A percentile compares a stretch with the other conserved stretches of the same genome.
Conservation (phyloP, 805 yeast genomes). For the Wickerhamiella hasegawae region DNA sequence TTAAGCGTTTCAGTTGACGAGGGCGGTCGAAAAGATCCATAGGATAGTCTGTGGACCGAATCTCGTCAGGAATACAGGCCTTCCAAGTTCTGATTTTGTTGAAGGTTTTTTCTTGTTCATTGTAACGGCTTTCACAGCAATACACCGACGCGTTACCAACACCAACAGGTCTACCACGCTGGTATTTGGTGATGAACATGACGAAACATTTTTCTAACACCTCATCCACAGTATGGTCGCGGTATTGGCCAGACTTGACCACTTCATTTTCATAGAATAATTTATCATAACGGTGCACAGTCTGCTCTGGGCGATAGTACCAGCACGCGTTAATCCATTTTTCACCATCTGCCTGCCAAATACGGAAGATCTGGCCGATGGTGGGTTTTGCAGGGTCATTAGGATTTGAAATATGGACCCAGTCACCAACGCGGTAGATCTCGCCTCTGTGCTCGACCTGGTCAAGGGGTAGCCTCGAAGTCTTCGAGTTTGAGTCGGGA, state of each 20-base stretch:
- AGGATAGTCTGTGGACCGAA: slow-evolving; percentile 43
- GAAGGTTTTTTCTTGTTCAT: slow-evolving; percentile 77
- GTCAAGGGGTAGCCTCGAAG: slow-evolving; percentile 64
- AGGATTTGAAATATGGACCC: slow-evolving; percentile 79
- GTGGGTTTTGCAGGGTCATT: slow-evolving; percentile 84
- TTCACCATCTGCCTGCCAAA: slow-evolving; percentile 75
- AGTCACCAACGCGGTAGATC: slow-evolving; percentile 75
- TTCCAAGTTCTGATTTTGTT: slow-evolving; percentile 97
- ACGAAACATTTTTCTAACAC: slow-evolving; percentile 89
- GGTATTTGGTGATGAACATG: slow-evolving; percentile 83
- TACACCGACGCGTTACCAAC: slow-evolving; percentile 55
- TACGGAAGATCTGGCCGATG: slow-evolving; percentile 81
- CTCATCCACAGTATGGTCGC: slow-evolving; percentile 83
- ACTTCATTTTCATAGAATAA: slow-evolving; percentile 88
- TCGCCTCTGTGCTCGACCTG: slow-evolving; percentile 55
- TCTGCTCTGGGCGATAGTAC: slow-evolving; percentile 96
- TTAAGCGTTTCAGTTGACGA: slow-evolving; percentile 54
- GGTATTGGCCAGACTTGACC: slow-evolving; percentile 88
- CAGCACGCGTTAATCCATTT: slow-evolving; percentile 90
- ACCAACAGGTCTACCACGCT: slow-evolving; percentile 82
- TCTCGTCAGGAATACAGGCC: slow-evolving; percentile 95
- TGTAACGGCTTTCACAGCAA: slow-evolving; percentile 88
- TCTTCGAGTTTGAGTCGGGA: slow-evolving; percentile 39
- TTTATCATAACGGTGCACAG: slow-evolving; percentile 84
- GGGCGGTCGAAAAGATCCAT: slow-evolving; percentile 55